Evolutionary conservation across 2,329 filamentous ascomycete genomes (phyloP), one percentile per base, ranked within the genome.

Genomic region (Fusarium haematococcum): DNA sequence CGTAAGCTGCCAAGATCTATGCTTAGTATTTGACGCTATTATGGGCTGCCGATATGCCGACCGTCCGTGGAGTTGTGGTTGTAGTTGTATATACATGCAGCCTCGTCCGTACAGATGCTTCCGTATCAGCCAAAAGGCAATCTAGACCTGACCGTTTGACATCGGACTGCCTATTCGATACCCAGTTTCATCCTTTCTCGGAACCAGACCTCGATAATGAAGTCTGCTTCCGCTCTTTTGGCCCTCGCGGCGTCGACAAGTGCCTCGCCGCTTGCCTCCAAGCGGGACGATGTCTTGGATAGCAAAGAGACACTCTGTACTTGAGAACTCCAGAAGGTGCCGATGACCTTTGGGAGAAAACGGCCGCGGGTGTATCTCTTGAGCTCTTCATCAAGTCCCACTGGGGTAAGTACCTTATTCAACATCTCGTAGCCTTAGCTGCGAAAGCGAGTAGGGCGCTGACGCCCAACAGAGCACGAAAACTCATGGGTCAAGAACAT

Each of bases 401-500:
- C 8, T 72, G 69, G 69, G 64, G 69, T 65, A 58, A 0, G 50
- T 8, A 1, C 20, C 20, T 20, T 20, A 20, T 20, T 20, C 20
- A 20, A 2, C 20, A 20, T 20, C 20, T 20, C 20, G 20, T 20
- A 20, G 20, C 20, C 20, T 20, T 20, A 20, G 20, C 20, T 20
- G 20, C 20, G 20, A 20, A 20, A 20, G 20, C 20, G 20, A 20
- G 20, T 20, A 20, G 20, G 20, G 20, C 20, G 20, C 20, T 20
- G 20, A 20, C 20, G 20, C 8, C n/a, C 10, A 20, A 13, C 18
- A 71, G 69, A 72, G 16, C 69, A 69, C 14, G 45, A 72, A 33
- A 57, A 72, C 4, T 58, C 59, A 2, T 72, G 70, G 70, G 43
- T 72, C 8, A 72, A 65, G 16, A 72, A 72, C 5, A 41, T 72